Evolutionary conservation across 805 yeast genomes (phyloP).

Genomic region (Barnettozyma sucrosica): DNA sequence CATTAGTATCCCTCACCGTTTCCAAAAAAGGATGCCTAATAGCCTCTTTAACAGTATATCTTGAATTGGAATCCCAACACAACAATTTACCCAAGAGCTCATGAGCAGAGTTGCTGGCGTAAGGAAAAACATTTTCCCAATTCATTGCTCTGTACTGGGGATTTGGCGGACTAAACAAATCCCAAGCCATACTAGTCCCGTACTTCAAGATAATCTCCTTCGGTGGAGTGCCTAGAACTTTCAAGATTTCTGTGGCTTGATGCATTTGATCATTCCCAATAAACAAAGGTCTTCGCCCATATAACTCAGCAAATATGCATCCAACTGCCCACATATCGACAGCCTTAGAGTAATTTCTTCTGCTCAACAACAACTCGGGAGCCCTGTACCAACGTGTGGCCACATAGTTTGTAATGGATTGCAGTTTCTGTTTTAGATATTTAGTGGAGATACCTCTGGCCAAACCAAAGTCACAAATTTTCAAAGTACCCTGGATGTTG

Average conservation of each 20-base stretch:
- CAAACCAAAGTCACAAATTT: conserved; percentile 90
- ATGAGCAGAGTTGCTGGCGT: conserved; percentile 46
- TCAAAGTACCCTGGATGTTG: conserved; percentile 64
- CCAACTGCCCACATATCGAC: conserved; percentile 95
- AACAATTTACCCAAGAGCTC: conserved; percentile 50
- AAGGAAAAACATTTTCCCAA: conserved; percentile 59
- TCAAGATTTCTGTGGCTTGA: conserved; percentile 64
- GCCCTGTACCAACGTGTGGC: conserved; percentile 97
- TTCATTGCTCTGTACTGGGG: conserved; percentile 35
- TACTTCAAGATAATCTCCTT: conserved; percentile 37
- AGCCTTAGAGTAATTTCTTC: conserved; percentile 52
- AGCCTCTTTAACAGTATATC: conserved; percentile 53
- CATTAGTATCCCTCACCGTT: conserved; percentile 45
- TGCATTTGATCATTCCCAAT: conserved; percentile 67
- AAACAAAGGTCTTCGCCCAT: conserved; percentile 74
- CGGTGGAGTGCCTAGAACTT: conserved; percentile 68
- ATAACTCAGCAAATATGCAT: conserved; percentile 81
- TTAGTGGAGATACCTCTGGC: conserved; percentile 64
- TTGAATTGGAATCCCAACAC: conserved; percentile 54
- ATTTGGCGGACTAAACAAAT: conserved; percentile 38
- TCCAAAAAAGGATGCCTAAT: conserved; percentile 52
- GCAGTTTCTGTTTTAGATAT: conserved; percentile 29
- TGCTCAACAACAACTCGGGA: conserved; percentile 74
- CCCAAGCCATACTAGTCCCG: conserved; percentile 43
- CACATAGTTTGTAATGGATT: conserved; percentile 72